Evolutionary conservation across 179 eudicot species (phyloP).

Genomic region (Vitellaria paradoxa): DNA sequence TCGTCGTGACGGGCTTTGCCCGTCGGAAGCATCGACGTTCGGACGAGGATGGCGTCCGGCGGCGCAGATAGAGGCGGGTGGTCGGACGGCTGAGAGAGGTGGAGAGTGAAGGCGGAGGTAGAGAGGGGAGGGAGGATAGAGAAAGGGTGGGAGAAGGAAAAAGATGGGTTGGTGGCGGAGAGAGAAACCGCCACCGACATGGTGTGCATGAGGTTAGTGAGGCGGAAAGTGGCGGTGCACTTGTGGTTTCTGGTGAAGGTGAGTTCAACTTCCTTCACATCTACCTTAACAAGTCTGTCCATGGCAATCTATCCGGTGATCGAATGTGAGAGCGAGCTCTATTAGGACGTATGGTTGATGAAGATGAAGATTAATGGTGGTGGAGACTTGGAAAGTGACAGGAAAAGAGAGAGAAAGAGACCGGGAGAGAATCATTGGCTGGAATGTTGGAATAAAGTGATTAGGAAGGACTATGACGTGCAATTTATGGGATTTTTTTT

Average conservation of each 20-base stretch:
- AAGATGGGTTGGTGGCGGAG: conserved; percentile 38
- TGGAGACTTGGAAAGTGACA: background rate
- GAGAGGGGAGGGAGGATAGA: conserved; percentile 49
- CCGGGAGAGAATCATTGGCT: background rate
- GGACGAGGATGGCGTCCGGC: conserved; percentile 34
- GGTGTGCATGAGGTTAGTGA: conserved; percentile 60
- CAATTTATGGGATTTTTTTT: no score
- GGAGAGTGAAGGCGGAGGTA: conserved; percentile 34
- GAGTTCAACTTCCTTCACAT: conserved; percentile 28
- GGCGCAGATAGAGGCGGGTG: conserved; percentile 41
- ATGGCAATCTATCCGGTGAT: conserved; percentile 15
- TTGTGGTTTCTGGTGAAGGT: conserved; percentile 31
- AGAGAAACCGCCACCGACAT: conserved; percentile 50
- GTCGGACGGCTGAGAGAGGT: conserved; percentile 16
- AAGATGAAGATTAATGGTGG: background rate
- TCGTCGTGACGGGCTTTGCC: conserved; percentile 44
- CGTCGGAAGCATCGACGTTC: conserved; percentile 46
- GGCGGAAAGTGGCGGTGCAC: conserved; percentile 27
- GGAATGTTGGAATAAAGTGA: no score
- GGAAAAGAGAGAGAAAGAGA: background rate
- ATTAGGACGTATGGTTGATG: background rate
- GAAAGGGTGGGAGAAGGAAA: conserved; percentile 16
- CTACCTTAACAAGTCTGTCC: conserved; percentile 50
- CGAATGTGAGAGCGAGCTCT: background rate
- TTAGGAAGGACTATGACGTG: no score